Base-by-base conservation (phyloP, 441 rosid species). In the Pelargonium citronellum region DNA sequence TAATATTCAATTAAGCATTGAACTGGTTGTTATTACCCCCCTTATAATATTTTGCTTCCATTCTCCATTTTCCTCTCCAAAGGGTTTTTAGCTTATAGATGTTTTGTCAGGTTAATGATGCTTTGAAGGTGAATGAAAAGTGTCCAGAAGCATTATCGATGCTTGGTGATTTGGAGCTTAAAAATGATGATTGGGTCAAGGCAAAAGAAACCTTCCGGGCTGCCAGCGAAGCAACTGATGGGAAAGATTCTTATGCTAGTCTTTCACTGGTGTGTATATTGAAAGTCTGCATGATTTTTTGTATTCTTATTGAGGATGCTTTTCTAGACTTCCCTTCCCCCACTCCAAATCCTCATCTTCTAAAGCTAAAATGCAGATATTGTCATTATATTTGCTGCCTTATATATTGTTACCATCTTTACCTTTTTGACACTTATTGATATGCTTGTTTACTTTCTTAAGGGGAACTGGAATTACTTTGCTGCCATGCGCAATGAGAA, bases 101-200 rank as follows among this genome's bases (percentile, higher is more conserved):
- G 65, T 24, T n/a, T 61, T 61, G 65, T n/a, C 39, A 95, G 99
- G 99, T 91, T 60, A 86, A 86, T 71, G 97, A 95, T 84, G 95
- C 97, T 65, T 74, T 95, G 80, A 95, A 87, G 87, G 92, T 92
- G 85, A 92, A 86, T 75, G 91, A 89, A 43, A 95, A 89, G 83
- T 80, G 81, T 82, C 88, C 97, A 69, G 92, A 89, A 87, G 96
- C 96, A 20, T 84, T 95, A 74, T 92, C 98, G 49, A 84, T 95
- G 86, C 96, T 95, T 73, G 99, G 99, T 82, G 98, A 92, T 77
- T 78, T 95, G 78, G 99, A 95, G 87, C 98, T 95, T 71, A 95
- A 92, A 85, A 95, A 89, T 77, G 99, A 95, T 84, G 98, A 95
- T 74, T 95, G 99, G 99, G 99, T 95, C 63, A 95, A 89, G 83